Evolutionary conservation across 1,139 yeast genomes (phyloP).

Genomic region (Lodderomyces orthopsilosis): DNA sequence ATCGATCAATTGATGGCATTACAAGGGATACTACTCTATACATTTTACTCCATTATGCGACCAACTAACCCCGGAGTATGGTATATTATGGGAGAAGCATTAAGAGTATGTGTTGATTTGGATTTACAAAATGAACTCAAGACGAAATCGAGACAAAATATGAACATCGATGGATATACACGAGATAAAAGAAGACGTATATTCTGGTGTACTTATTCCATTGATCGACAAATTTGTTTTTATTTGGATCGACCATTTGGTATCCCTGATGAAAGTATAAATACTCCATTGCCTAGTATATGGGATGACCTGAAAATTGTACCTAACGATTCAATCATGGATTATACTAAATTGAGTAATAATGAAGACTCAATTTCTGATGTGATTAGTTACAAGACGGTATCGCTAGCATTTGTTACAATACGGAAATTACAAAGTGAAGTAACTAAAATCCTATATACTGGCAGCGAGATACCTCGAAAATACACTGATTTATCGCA

Average conservation of each 20-base stretch:
- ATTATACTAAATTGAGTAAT: slow-evolving; percentile 15
- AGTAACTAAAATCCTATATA: slow-evolving; percentile 68
- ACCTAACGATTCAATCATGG: slow-evolving; percentile 23
- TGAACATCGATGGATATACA: slow-evolving; percentile 46
- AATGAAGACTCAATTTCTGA: slow-evolving; percentile 7
- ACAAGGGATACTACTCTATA: slow-evolving; percentile 66
- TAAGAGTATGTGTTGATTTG: slow-evolving; percentile 76
- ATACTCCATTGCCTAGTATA: slow-evolving; percentile 65
- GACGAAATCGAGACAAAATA: slow-evolving; percentile 22
- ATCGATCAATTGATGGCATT: slow-evolving; percentile 65
- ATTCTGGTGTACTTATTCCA: slow-evolving; percentile 86
- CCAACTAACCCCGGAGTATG: slow-evolving; percentile 89
- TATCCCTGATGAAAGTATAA: slow-evolving; percentile 66
- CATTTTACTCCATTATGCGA: slow-evolving; percentile 70
- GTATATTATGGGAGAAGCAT: slow-evolving; percentile 81
- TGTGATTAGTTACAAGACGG: slow-evolving; percentile 57
- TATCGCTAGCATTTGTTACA: slow-evolving; percentile 63
- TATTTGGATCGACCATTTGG: slow-evolving; percentile 74
- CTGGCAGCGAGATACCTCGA: slow-evolving; percentile 68
- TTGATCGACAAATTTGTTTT: slow-evolving; percentile 77
- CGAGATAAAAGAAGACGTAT: slow-evolving; percentile 72
- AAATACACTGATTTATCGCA: slow-evolving; percentile 50
- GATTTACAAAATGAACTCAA: slow-evolving; percentile 68
- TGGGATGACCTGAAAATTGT: slow-evolving; percentile 68
- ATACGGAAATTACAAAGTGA: slow-evolving; percentile 76